phyloP scores from a whole-genome alignment of 1,139 yeast species.

The Saccharomyces hybrid region DNA sequence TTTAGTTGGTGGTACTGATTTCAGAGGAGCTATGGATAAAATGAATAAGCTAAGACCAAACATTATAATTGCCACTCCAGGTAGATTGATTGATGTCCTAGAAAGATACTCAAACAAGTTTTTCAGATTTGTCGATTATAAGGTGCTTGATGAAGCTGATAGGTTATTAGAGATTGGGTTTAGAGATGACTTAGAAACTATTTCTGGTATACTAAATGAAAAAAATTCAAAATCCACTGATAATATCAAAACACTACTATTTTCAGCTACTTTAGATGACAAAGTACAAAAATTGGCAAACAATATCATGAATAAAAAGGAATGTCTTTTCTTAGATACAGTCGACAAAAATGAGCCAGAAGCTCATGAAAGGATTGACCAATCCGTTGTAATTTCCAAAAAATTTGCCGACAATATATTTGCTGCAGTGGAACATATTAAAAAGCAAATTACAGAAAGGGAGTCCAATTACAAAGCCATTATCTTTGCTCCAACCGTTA shows the following conservation, averaged over 20 bases:
- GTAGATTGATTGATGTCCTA: constrained; percentile 63
- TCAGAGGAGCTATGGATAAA: constrained; percentile 33
- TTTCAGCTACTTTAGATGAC: constrained; percentile 80
- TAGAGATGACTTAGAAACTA: constrained; percentile 50
- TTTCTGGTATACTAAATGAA: constrained; percentile 42
- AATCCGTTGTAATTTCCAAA: constrained; percentile 47
- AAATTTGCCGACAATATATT: constrained; percentile 43
- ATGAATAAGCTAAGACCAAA: constrained; percentile 33
- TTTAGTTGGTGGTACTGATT: constrained; percentile 46
- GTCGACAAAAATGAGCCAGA: constrained; percentile 68
- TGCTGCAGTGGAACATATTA: constrained; percentile 46
- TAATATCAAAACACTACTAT: constrained; percentile 57
- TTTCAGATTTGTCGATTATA: constrained; percentile 49
- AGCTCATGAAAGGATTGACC: constrained; percentile 69
- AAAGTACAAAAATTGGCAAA: constrained; percentile 60
- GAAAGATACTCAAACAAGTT: constrained; percentile 41
- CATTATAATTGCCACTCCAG: constrained; percentile 85
- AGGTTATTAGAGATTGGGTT: constrained; percentile 73
- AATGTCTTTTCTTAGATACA: constrained; percentile 65
- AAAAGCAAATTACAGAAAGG: constrained; percentile 23
- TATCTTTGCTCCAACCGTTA: constrained; percentile 73
- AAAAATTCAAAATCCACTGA: constrained; percentile 33
- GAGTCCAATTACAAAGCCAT: constrained; percentile 57
- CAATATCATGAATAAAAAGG: constrained; percentile 47
- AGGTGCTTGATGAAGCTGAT: constrained; percentile 87